These are phyloP conservation scores for Serendipita sp. DNA, from an alignment of 768 basidiomycete genomes.

Conservation along the genomic window DNA sequence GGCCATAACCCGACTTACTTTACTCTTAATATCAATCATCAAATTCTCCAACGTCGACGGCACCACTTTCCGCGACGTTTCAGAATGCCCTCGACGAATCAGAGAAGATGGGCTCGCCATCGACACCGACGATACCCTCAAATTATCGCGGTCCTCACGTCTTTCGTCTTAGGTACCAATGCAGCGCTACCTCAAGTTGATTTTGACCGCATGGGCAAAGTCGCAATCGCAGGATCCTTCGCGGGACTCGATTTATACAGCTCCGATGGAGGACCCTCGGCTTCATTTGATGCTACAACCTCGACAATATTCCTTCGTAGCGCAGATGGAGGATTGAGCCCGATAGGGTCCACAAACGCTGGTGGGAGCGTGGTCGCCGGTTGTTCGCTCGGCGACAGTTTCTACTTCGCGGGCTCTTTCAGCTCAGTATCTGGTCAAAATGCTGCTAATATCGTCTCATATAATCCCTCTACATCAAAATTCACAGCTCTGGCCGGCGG, in stretches of 20 bases:
- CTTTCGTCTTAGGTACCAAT: background rate
- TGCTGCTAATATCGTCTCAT: slow-evolving; percentile 61
- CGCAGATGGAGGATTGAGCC: slow-evolving; percentile 45
- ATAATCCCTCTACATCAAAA: slow-evolving; percentile 36
- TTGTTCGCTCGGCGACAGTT: slow-evolving; percentile 47
- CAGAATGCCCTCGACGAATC: background rate
- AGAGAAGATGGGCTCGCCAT: background rate
- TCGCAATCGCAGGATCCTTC: slow-evolving; percentile 78
- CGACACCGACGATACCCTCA: background rate
- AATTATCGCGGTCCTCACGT: background rate
- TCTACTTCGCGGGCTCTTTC: slow-evolving; percentile 79
- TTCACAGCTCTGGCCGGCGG: slow-evolving; percentile 44
- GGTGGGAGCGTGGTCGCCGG: slow-evolving; percentile 65
- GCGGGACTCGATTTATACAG: slow-evolving; percentile 68
- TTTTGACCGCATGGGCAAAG: slow-evolving; percentile 74
- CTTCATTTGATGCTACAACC: slow-evolving; percentile 41
- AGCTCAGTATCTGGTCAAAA: slow-evolving; percentile 43
- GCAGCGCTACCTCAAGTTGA: slow-evolving; percentile 43
- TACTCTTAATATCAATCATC: background rate
- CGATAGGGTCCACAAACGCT: slow-evolving; percentile 57
- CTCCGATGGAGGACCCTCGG: slow-evolving; percentile 23
- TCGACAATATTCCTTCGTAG: slow-evolving; percentile 56
- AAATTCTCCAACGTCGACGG: background rate
- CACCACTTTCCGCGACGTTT: background rate
- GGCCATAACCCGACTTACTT: background rate